Evolutionary conservation across 2,329 filamentous ascomycete genomes (phyloP), one percentile per base, ranked within the genome.

Genomic region (Biscogniauxia sp.): DNA sequence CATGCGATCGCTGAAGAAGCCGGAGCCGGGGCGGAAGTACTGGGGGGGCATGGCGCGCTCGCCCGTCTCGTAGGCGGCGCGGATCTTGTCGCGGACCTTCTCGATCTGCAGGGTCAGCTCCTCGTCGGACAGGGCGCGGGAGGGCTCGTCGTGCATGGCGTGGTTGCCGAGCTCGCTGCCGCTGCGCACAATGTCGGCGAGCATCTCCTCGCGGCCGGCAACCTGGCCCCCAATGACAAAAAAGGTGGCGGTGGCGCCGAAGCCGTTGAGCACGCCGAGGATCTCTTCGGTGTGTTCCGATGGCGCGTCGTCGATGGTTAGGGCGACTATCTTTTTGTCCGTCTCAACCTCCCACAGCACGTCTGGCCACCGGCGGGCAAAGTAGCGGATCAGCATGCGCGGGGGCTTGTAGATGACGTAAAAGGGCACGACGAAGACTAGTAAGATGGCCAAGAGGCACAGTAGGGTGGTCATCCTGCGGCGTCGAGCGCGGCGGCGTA

Each of bases 261-360:
- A 82, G 23, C 80, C 79, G 57, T 80, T 78, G n/a, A 97, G 80
- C 0, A 91, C 77, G 51, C 85, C 77, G 58, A 93, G 77, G 61
- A 97, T 93, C 59, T 88, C 84, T 52, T 76, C 71, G 1, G 93
- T 96, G 73, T 91, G 82, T 51, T 82, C 76, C 1, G 90, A 93
- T 0, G 93, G 93, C 26, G 88, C 90, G 76, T 97, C 93, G 78
- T 97, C 93, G 69, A 97, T 89, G 1, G 92, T 96, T 49, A 97
- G 81, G 0, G 91, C 93, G 19, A 97, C 81, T 25, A 94, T 76
- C 70, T 88, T 91, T 54, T 84, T 77, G 8, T 77, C 68, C 1
- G 83, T 81, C 32, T 71, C 69, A 51, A 90, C 82, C 66, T 91
- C 88, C 81, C 90, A 96, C 15, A 96, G 81, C 3, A 96, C 89